phyloP scores from a whole-genome alignment of 495 filamentous ascomycete genomes.

The Lineolata rhizophorae region DNA sequence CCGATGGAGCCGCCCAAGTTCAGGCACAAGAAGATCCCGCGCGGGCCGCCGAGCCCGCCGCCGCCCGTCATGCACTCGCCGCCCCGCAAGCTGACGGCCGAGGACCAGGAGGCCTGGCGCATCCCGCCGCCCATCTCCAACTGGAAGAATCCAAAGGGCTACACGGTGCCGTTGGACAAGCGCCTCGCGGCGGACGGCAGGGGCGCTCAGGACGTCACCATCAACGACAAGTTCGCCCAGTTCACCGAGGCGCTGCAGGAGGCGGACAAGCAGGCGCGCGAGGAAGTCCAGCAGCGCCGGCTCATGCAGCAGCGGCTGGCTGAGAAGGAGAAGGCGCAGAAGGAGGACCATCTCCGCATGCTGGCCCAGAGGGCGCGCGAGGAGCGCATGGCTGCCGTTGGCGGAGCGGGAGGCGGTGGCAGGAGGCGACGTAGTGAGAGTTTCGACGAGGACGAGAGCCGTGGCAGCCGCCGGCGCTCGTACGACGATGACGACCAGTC shows the following conservation, averaged over 20 bases:
- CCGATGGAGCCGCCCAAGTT: slow-evolving; percentile 98
- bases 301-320: slow-evolving; percentile 92
- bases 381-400: slow-evolving; percentile 26
- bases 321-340: slow-evolving; percentile 85
- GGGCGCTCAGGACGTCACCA: slow-evolving; percentile 79
- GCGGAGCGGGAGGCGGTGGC: slow-evolving; percentile 6
- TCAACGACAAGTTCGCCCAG: slow-evolving; percentile 97
- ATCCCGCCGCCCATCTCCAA: slow-evolving; percentile 90
- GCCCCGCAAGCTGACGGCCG: slow-evolving; percentile 82
- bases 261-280: slow-evolving; percentile 81
- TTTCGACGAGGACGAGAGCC: slow-evolving; percentile 19
- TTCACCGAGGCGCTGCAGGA: slow-evolving; percentile 88
- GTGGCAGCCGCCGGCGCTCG: slow-evolving; percentile 7
- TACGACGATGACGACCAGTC: slow-evolving; percentile 1
- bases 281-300: slow-evolving; percentile 81
- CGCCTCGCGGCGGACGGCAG: slow-evolving; percentile 89
- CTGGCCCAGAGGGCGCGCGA: slow-evolving; percentile 84
- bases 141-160: slow-evolving; percentile 99
- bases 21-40: slow-evolving; percentile 94
- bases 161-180: slow-evolving; percentile 91
- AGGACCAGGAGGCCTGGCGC: slow-evolving; percentile 92
- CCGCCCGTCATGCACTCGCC: slow-evolving; percentile 92
- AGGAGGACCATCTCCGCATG: slow-evolving; percentile 78
- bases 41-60: slow-evolving; percentile 80
- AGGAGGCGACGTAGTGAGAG: slow-evolving; percentile 20